These are phyloP conservation scores for Friedmanniomyces simplex DNA, from an alignment of 495 filamentous ascomycete species.

Conservation along the genomic window DNA sequence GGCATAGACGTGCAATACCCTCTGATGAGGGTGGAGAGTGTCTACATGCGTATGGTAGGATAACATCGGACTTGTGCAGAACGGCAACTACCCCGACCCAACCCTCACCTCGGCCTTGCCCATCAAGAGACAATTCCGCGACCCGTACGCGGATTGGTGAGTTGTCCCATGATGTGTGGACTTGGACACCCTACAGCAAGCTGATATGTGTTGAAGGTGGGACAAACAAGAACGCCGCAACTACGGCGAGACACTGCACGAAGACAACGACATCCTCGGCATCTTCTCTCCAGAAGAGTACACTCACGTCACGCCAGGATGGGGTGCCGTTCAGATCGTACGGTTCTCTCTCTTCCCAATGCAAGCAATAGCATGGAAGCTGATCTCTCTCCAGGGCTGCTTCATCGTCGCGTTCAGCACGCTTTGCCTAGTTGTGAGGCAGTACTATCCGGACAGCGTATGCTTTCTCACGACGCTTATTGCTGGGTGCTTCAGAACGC, in stretches of 20 bases:
- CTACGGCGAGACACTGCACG: constrained; percentile 89
- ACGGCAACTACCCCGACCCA: constrained; percentile 87
- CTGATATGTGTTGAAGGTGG: constrained; percentile 53
- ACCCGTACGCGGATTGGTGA: constrained; percentile 63
- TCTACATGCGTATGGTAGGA: neutral
- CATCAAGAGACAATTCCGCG: constrained; percentile 77
- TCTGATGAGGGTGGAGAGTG: neutral
- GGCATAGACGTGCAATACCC: too few relatives aligned
- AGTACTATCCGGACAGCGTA: constrained; percentile 70
- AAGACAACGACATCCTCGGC: constrained; percentile 92
- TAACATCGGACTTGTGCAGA: constrained; percentile 40
- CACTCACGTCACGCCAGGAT: constrained; percentile 64
- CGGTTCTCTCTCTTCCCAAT: neutral
- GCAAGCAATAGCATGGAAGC: neutral
- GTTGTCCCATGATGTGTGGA: neutral
- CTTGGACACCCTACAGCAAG: neutral
- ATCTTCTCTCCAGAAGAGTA: constrained; percentile 87
- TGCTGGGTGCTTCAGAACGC: neutral
- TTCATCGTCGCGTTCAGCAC: constrained; percentile 62
- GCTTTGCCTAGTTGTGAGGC: constrained; percentile 59
- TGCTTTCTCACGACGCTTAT: neutral
- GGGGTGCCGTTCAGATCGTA: constrained; percentile 56
- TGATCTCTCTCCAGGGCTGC: constrained; percentile 33
- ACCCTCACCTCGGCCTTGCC: constrained; percentile 35
- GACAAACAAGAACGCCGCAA: constrained; percentile 94